A percentile compares a stretch with the other conserved stretches of the same genome.
These are phyloP conservation scores for Kandelia obovata DNA, from an alignment of 345 rosid species.

Conservation along the genomic window DNA sequence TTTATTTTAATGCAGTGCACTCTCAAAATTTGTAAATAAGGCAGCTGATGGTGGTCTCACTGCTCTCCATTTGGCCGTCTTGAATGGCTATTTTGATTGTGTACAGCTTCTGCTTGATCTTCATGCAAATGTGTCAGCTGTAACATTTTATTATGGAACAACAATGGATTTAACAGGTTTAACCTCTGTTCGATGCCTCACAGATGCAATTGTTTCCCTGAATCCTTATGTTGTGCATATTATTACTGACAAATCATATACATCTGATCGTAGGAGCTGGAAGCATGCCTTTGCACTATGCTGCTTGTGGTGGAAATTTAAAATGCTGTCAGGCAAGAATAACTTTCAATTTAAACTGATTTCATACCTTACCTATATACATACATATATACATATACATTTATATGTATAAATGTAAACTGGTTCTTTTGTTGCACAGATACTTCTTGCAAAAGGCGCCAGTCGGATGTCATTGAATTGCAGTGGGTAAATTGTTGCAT, in stretches of 20 bases:
- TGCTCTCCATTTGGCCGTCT: conserved; percentile 96
- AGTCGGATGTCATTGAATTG: conserved; percentile 72
- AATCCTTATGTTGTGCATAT: conserved; percentile 1
- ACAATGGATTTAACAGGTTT: conserved; percentile 96
- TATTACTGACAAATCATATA: conserved; percentile 13
- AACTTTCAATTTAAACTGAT: not conserved
- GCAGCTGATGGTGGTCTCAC: conserved; percentile 97
- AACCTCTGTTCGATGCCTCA: not conserved
- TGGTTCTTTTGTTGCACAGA: conserved; percentile 36
- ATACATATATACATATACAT: not conserved
- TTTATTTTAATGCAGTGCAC: conserved; percentile 50
- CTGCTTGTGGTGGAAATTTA: conserved; percentile 93
- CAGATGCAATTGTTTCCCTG: not conserved
- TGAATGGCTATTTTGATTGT: conserved; percentile 92
- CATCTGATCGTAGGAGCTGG: conserved; percentile 66
- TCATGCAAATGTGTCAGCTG: conserved; percentile 74
- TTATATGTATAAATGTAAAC: not conserved
- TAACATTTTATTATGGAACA: conserved; percentile 90
- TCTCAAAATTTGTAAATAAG: conserved; percentile 88
- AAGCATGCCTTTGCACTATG: conserved; percentile 92
- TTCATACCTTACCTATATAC: conserved; percentile 1
- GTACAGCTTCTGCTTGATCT: conserved; percentile 93
- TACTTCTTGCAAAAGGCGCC: conserved; percentile 83
- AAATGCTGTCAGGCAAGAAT: conserved; percentile 88
- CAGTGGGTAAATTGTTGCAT: conserved; percentile 60